Conservation (phyloP, 1,284 basidiomycete genomes). For the Heliocybe sulcata region DNA sequence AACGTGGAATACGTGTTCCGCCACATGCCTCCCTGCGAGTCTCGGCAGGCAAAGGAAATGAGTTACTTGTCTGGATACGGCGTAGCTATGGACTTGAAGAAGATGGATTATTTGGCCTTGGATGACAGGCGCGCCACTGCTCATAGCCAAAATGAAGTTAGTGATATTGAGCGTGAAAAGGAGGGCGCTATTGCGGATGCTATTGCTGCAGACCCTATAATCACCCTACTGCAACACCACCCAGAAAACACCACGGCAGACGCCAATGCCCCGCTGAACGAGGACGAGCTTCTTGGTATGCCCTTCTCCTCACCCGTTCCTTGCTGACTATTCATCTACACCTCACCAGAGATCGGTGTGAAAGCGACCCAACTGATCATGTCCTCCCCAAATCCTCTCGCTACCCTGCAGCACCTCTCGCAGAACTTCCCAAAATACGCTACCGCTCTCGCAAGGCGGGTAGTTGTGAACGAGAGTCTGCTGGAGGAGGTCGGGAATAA, state of each 20-base stretch:
- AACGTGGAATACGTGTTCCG: slow-evolving; percentile 74
- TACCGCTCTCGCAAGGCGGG: slow-evolving; percentile 60
- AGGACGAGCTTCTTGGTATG: slow-evolving; percentile 53
- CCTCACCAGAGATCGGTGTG: slow-evolving; percentile 53
- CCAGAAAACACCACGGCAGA: slow-evolving; percentile 46
- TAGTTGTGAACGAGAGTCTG: slow-evolving; percentile 46
- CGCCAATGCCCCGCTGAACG: slow-evolving; percentile 48
- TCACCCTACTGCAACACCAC: slow-evolving; percentile 46
- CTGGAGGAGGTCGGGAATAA: slow-evolving; percentile 52
- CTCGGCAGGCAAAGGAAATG: slow-evolving; percentile 15
- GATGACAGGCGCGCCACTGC: slow-evolving; percentile 66
- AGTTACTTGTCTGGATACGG: slow-evolving; percentile 82
- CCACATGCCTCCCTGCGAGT: slow-evolving; percentile 40
- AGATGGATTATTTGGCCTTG: slow-evolving; percentile 93
- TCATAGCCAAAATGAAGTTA: slow-evolving; percentile 12
- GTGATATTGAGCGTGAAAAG: slow-evolving; percentile 17
- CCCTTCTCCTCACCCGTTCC: slow-evolving; percentile 6
- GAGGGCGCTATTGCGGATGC: slow-evolving; percentile 3
- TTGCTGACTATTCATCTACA: neutral
- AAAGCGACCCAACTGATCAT: slow-evolving; percentile 72
- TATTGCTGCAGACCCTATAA: slow-evolving; percentile 30
- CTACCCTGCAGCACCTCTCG: slow-evolving; percentile 62
- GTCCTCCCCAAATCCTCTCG: slow-evolving; percentile 49
- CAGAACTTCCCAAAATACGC: slow-evolving; percentile 89
- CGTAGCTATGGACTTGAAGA: slow-evolving; percentile 89